These are phyloP conservation scores for Paraleonurus japonicus DNA, from an alignment of 257 asterid genomes.

Conservation along the genomic window DNA sequence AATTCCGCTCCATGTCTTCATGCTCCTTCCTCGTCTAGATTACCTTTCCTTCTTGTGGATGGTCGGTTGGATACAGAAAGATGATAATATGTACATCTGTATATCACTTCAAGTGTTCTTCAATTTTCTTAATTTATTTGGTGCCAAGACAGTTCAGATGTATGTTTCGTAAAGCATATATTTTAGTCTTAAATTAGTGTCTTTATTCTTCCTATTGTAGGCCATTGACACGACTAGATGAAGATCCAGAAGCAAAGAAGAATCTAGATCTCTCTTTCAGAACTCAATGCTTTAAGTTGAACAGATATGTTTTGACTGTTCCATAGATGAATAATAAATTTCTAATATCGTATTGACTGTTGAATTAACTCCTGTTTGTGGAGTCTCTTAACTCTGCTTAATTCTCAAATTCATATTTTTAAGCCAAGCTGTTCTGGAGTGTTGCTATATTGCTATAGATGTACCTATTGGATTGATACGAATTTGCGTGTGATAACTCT, in stretches of 20 bases:
- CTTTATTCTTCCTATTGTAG: slow-evolving; percentile 61
- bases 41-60: neutral
- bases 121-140: neutral
- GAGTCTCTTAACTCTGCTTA: neutral
- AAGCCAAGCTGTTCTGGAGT: neutral
- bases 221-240: slow-evolving; percentile 70
- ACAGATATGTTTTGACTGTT: slow-evolving; percentile 10
- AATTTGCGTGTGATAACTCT: slow-evolving; percentile 2
- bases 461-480: neutral
- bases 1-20: neutral
- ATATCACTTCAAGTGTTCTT: neutral
- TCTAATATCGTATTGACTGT: neutral
- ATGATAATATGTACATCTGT: neutral
- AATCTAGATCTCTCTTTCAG: slow-evolving; percentile 27
- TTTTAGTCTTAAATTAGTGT: slow-evolving; percentile 33
- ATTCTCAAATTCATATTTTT: neutral
- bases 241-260: slow-evolving; percentile 58
- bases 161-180: slow-evolving; percentile 21
- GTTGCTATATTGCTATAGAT: neutral
- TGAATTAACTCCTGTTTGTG: slow-evolving; percentile 10
- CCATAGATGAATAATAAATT: slow-evolving; percentile 13
- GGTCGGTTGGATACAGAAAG: slow-evolving; percentile 1
- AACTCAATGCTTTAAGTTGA: slow-evolving; percentile 23
- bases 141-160: slow-evolving; percentile 7
- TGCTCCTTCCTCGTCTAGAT: neutral